phyloP scores from a whole-genome alignment of 768 basidiomycete genomes.

The Amanita polypyramis region DNA sequence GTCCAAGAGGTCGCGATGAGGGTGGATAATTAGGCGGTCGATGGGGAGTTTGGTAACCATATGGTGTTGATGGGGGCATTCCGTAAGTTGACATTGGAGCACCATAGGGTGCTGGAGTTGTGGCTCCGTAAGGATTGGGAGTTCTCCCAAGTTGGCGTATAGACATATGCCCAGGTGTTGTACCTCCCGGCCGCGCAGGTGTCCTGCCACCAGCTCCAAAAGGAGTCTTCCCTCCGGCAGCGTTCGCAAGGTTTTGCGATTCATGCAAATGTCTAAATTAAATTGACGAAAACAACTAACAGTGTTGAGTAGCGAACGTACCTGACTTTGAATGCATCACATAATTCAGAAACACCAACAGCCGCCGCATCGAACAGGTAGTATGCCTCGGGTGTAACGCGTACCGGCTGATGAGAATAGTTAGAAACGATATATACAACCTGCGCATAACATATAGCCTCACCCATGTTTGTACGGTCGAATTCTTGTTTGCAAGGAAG shows the following conservation, averaged over 20 bases:
- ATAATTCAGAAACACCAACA: slow-evolving; percentile 85
- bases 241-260: slow-evolving; percentile 47
- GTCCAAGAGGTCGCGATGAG: slow-evolving; percentile 28
- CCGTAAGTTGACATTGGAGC: slow-evolving; percentile 14
- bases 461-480: slow-evolving; percentile 89
- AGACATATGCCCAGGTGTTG: slow-evolving; percentile 77
- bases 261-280: slow-evolving; percentile 60
- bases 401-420: slow-evolving; percentile 52
- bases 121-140: slow-evolving; percentile 65
- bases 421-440: slow-evolving; percentile 4
- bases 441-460: slow-evolving; percentile 15
- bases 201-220: slow-evolving; percentile 68
- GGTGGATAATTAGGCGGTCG: slow-evolving; percentile 23
- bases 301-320: slow-evolving; percentile 18
- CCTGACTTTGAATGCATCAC: slow-evolving; percentile 95
- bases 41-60: slow-evolving; percentile 44
- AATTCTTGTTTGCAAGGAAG: slow-evolving; percentile 88
- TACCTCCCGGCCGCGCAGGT: slow-evolving; percentile 63
- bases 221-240: slow-evolving; percentile 68
- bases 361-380: slow-evolving; percentile 86
- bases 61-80: slow-evolving; percentile 23
- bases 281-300: neutral
- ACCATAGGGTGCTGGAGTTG: slow-evolving; percentile 35
- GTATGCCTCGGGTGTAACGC: slow-evolving; percentile 82
- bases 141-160: slow-evolving; percentile 65